Evolutionary conservation across 2,329 filamentous ascomycete species (phyloP), one percentile per base, ranked within the genome.

Genomic region (Dothidotthia symphoricarpi): DNA sequence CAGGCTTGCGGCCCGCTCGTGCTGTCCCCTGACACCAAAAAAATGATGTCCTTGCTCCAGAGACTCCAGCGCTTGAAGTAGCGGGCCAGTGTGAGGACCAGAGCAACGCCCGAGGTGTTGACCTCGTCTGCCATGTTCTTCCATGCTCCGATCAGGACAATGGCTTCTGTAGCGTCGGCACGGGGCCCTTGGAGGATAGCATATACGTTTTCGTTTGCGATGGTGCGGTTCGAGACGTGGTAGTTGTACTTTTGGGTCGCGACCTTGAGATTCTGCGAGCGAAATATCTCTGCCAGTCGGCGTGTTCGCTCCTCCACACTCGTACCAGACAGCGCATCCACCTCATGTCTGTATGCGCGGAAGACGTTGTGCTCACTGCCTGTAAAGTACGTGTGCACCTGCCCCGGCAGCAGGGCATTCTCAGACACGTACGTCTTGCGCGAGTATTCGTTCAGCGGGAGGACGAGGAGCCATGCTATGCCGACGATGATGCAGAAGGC

Each of bases 61-160:
- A 98, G 76, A 36, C 89, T 96, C 93, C 93, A 98, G 53, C 85
- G 81, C 69, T 94, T 95, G 72, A 98, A 97, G 69, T 98, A 98
- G 51, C 93, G 81, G 17, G 88, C 87, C 52, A 98, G 70, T 0
- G 91, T 90, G 56, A 98, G 71, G 2, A 89, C 83, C 22, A 98
- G 76, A 6, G 89, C 84, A 5, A 98, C 83, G 13, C 91, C 93
- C 45, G 90, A 93, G 48, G 83, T 77, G 69, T 98, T 98, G 53
- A 90, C 69, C 52, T 85, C 77, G 16, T 79, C 82, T 38, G 88
- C 80, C 53, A 86, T 83, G 52, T 90, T 96, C 61, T 76, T 82
- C 88, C 90, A 95, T 2, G 90, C 84, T 16, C 86, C 89, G 13
- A 96, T 83, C 26, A 98, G 72, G 15, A 98, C 93, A 60, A 98